Conservation (phyloP, 1,139 yeast species). For the Pichia norvegensis region DNA sequence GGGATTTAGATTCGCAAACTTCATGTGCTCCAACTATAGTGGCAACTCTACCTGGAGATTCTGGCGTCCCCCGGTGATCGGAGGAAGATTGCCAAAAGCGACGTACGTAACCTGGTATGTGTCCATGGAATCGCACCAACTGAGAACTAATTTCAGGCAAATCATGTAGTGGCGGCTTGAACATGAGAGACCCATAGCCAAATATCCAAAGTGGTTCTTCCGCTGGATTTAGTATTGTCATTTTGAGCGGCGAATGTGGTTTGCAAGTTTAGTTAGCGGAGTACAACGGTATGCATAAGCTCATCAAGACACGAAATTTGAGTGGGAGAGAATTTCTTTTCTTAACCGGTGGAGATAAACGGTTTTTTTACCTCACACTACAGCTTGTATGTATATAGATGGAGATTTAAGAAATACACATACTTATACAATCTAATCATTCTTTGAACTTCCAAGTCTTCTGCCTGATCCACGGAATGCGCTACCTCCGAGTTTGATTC, state of each 20-base stretch:
- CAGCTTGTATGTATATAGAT: neutral
- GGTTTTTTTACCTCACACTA: too few relatives aligned
- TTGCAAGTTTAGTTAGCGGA: neutral
- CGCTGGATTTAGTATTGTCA: neutral
- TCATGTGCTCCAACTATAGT: conserved; percentile 60
- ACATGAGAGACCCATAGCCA: conserved; percentile 86
- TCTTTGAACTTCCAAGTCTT: conserved; percentile 4
- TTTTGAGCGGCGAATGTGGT: neutral
- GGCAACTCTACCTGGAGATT: conserved; percentile 78
- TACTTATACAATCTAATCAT: neutral
- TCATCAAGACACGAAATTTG: too few relatives aligned
- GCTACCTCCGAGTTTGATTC: neutral
- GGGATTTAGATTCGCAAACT: conserved; percentile 35
- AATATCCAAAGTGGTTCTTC: conserved; percentile 58
- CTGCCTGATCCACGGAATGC: conserved; percentile 8
- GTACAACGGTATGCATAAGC: too few relatives aligned
- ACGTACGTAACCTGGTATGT: conserved; percentile 65
- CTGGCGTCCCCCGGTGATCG: conserved; percentile 88
- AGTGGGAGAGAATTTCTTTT: too few relatives aligned
- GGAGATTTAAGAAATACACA: neutral
- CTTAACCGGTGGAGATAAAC: too few relatives aligned
- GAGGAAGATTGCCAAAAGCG: conserved; percentile 88
- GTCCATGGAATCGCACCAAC: conserved; percentile 59
- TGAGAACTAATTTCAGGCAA: conserved; percentile 28
- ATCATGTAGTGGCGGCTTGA: conserved; percentile 78